Evolutionary conservation across 2,329 filamentous ascomycete genomes (phyloP).

Genomic region (Sporothrix mexicana): DNA sequence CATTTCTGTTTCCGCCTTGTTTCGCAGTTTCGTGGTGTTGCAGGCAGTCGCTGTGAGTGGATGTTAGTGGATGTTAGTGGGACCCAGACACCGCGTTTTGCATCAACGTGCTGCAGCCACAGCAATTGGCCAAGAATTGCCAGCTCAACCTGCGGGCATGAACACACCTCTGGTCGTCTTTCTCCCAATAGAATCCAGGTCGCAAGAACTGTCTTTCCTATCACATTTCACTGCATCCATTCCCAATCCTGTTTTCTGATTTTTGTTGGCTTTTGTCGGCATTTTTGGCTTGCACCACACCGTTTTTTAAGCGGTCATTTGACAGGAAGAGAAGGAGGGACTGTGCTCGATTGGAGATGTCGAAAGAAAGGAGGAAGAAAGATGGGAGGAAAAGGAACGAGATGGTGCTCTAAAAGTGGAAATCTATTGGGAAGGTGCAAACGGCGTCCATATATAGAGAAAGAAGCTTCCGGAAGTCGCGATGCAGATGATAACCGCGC

Average conservation of each 20-base stretch:
- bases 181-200: neutral
- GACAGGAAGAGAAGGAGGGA: neutral
- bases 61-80: conserved; percentile 5
- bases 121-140: neutral
- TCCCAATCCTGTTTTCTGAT: neutral
- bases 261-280: too few species aligned
- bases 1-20: neutral
- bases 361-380: neutral
- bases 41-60: neutral
- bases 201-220: neutral
- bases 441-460: conserved; percentile 14
- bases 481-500: neutral
- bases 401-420: neutral
- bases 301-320: neutral
- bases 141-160: neutral
- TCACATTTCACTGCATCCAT: conserved; percentile 10
- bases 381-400: neutral
- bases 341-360: neutral
- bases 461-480: neutral
- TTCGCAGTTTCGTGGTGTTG: neutral
- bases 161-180: neutral
- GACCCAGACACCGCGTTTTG: neutral
- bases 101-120: neutral
- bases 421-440: too few species aligned
- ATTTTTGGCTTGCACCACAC: neutral